Conservation (phyloP, 495 filamentous ascomycete species). For the Neurospora hispaniola region DNA sequence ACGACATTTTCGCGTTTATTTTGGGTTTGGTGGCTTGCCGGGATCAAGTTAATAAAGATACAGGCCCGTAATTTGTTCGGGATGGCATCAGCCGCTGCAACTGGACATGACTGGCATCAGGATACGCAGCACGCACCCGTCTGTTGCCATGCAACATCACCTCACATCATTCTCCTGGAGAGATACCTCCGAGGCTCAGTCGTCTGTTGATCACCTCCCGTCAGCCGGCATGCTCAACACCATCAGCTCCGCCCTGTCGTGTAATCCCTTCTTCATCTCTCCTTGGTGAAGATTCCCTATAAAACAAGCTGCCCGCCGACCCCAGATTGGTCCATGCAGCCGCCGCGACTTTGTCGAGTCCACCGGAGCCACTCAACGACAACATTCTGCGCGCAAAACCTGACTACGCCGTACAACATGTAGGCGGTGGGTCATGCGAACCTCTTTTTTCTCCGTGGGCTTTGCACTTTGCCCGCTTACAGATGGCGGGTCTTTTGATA, state of each 20-base stretch:
- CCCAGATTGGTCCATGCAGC: background rate
- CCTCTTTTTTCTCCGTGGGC: background rate
- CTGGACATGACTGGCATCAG: background rate
- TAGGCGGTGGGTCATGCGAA: background rate
- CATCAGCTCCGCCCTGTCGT: background rate
- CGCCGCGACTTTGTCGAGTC: background rate
- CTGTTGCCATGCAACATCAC: background rate
- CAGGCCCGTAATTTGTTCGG: constrained; percentile 7
- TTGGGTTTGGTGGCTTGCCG: constrained; percentile 11
- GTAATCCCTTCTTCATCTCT: background rate
- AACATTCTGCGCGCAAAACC: background rate
- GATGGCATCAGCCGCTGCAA: constrained; percentile 16
- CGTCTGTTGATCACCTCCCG: background rate
- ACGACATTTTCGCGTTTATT: constrained; percentile 8
- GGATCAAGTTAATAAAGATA: background rate
- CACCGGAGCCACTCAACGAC: background rate
- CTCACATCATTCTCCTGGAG: background rate
- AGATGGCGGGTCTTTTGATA: background rate
- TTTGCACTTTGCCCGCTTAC: background rate
- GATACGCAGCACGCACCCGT: background rate
- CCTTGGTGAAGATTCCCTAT: background rate
- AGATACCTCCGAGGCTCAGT: background rate
- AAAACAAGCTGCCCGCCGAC: background rate
- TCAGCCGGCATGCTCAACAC: background rate
- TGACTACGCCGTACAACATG: background rate